Conservation (phyloP, 495 filamentous ascomycete genomes). For the Tuber microsphaerosporum region DNA sequence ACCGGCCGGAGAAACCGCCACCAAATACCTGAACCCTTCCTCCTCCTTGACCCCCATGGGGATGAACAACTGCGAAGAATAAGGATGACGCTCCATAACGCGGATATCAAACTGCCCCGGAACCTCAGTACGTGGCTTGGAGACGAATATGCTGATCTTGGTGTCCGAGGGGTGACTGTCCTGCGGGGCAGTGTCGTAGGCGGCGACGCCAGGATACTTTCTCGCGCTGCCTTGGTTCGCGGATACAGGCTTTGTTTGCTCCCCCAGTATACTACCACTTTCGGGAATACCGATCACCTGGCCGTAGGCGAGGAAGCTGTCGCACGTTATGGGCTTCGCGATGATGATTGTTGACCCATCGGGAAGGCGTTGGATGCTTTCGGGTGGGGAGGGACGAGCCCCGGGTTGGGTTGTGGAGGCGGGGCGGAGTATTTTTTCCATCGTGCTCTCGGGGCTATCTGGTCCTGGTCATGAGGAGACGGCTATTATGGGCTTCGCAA, state of each 20-base stretch:
- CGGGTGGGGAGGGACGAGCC: background rate
- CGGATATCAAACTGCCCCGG: slow-evolving; percentile 53
- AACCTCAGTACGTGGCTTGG: slow-evolving; percentile 55
- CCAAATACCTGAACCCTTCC: slow-evolving; percentile 55
- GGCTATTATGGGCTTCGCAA: background rate
- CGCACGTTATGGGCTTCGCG: background rate
- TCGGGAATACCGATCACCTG: background rate
- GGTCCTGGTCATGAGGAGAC: background rate
- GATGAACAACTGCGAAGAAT: slow-evolving; percentile 85
- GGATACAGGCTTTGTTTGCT: background rate
- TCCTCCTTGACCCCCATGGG: slow-evolving; percentile 56
- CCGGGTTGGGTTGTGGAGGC: background rate
- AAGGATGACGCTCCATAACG: slow-evolving; percentile 88
- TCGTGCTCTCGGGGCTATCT: background rate
- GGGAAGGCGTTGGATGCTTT: background rate
- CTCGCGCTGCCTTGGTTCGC: slow-evolving; percentile 83
- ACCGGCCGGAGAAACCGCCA: slow-evolving; percentile 70
- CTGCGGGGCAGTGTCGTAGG: slow-evolving; percentile 63
- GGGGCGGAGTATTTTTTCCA: background rate
- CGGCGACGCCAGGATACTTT: slow-evolving; percentile 74
- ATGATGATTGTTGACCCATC: background rate
- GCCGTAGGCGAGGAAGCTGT: background rate
- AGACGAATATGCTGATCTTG: slow-evolving; percentile 83
- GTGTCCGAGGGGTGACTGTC: slow-evolving; percentile 55
- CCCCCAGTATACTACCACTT: background rate